Conservation (phyloP, 805 yeast genomes). For the Starmera pachycereana region DNA sequence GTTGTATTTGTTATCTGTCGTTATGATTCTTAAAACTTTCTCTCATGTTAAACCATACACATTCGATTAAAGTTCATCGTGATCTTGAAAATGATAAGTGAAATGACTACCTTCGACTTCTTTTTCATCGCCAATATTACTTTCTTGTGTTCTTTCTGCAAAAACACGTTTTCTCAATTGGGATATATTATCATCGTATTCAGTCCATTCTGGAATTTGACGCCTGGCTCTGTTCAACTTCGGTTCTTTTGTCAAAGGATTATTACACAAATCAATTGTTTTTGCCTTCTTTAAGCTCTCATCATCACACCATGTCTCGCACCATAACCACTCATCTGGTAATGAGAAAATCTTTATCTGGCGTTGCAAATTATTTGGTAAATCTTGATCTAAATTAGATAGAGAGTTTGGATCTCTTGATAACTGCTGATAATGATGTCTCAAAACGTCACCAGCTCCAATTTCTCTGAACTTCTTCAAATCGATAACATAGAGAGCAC, state of each 20-base stretch:
- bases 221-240: constrained; percentile 68
- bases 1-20: too few relatives aligned
- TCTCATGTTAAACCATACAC: too few relatives aligned
- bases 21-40: too few relatives aligned
- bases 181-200: constrained; percentile 47
- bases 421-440: constrained; percentile 76
- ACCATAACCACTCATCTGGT: constrained; percentile 85
- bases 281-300: constrained; percentile 51
- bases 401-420: constrained; percentile 74
- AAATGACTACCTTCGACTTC: too few relatives aligned
- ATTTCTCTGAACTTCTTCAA: constrained; percentile 51
- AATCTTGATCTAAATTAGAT: constrained; percentile 81
- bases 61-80: too few relatives aligned
- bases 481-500: constrained; percentile 81
- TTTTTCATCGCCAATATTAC: too few relatives aligned
- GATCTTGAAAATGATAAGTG: too few relatives aligned
- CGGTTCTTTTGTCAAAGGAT: constrained; percentile 73
- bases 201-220: constrained; percentile 69
- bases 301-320: constrained; percentile 86
- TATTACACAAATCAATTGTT: constrained; percentile 76
- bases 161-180: constrained; percentile 15
- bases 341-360: constrained; percentile 58
- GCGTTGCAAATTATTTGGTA: constrained; percentile 79
- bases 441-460: constrained; percentile 68
- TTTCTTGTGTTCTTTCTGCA: not conserved